These are phyloP conservation scores for Babesia microti DNA, from an alignment of 169 alveolate genomes.

Conservation along the genomic window DNA sequence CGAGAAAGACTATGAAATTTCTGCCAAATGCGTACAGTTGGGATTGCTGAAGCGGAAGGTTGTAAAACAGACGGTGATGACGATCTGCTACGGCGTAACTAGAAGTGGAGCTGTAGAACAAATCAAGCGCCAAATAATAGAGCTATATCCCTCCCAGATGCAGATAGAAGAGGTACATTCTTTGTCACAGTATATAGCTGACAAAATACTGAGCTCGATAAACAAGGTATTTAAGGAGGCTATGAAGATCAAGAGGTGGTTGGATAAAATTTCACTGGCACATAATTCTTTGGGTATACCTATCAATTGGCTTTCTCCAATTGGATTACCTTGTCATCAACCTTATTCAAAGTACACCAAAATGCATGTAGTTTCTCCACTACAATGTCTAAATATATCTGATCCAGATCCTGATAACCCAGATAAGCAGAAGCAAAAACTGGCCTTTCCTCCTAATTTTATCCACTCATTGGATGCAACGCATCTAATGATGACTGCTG, in stretches of 20 bases:
- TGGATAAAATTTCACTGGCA: slow-evolving; percentile 76
- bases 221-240: slow-evolving; percentile 87
- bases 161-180: slow-evolving; percentile 33
- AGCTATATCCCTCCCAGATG: slow-evolving; percentile 21
- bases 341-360: slow-evolving; percentile 77
- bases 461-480: slow-evolving; percentile 92
- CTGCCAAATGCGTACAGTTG: slow-evolving; percentile 52
- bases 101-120: slow-evolving; percentile 78
- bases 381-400: slow-evolving; percentile 71
- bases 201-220: slow-evolving; percentile 77
- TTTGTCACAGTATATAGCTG: slow-evolving; percentile 69
- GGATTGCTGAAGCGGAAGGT: slow-evolving; percentile 77
- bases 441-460: slow-evolving; percentile 94
- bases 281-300: slow-evolving; percentile 80
- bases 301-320: slow-evolving; percentile 88
- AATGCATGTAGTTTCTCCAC: slow-evolving; percentile 64
- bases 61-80: slow-evolving; percentile 98
- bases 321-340: slow-evolving; percentile 87
- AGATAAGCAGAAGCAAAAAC: slow-evolving; percentile 75
- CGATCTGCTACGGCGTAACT: slow-evolving; percentile 96
- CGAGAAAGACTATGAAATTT: background rate
- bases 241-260: slow-evolving; percentile 86
- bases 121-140: slow-evolving; percentile 22
- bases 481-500: slow-evolving; percentile 89
- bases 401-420: slow-evolving; percentile 37